Base-by-base conservation (phyloP, 1,284 basidiomycete species). In the Psilocybe mexicana region DNA sequence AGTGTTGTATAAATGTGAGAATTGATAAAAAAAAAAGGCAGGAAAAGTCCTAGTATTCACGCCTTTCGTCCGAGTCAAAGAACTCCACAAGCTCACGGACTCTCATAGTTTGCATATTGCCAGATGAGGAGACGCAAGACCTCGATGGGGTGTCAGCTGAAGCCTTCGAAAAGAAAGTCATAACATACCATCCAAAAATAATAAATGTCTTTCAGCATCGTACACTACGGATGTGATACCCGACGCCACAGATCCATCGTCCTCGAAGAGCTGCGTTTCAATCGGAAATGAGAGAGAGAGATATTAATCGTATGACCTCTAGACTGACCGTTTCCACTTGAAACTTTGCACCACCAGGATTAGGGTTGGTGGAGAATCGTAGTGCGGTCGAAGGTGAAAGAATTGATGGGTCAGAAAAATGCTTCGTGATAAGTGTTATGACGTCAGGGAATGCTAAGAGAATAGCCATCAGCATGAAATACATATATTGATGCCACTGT, bases 361-460 rank as follows among this genome's bases (percentile, higher is more conserved):
- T 82, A 2, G 72, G 76, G 63, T 87, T 87, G 45, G 77, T 69
- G 0, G 83, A 77, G 47, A 88, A 72, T n/a, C 81, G 78, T 46
- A 83, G 65, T 0, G 76, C 84, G 28, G 78, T 75, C 0, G 81
- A 79, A 6, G 86, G 75, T 2, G 76, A 70, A 14, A 65, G 69
- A 26, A 66, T 59, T 1, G 70, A 70, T 23, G 76, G 78, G 64
- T 80, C 69, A 1, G 65, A 65, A 12, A 79, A 75, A 64, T 78
- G 78, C 35, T 78, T 72, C 4, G 60, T 58, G 3, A 70, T 46
- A 4, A 71, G 53, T 11, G 50, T 59, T 2, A 73, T 51, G 2
- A 63, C 30, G 61, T 80, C 71, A 6, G 74, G 74, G 55, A 77
- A 70, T 2, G 67, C 76, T 79, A 28, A 49, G 24, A n/a, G 11